phyloP scores from a whole-genome alignment of 257 asterid species.

The Apocynum venetum region DNA sequence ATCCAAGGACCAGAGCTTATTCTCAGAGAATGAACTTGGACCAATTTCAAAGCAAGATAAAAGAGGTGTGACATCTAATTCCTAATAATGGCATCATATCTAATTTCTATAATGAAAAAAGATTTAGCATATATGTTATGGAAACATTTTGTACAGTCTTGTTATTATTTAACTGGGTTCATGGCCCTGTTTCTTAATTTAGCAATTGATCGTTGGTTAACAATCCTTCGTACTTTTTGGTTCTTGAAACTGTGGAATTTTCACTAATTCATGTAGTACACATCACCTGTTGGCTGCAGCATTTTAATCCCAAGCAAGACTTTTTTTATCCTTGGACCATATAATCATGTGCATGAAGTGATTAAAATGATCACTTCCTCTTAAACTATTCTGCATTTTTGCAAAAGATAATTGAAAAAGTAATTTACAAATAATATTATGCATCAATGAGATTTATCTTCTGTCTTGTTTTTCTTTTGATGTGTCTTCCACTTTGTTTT shows the following conservation, averaged over 20 bases:
- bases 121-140: too few relatives aligned
- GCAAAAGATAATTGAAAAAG: not conserved
- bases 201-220: not conserved
- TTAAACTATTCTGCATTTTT: not conserved
- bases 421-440: not conserved
- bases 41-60: constrained; percentile 32
- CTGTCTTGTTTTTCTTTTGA: not conserved
- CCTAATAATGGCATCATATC: not conserved
- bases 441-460: not conserved
- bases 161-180: not conserved
- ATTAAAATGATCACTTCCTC: not conserved
- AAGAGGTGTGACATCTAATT: constrained; percentile 38
- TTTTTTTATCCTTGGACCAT: not conserved
- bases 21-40: constrained; percentile 33
- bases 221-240: not conserved
- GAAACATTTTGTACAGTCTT: not conserved
- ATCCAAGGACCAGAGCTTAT: constrained; percentile 30
- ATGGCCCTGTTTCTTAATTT: not conserved
- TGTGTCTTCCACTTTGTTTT: constrained; percentile 18
- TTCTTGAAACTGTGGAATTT: not conserved
- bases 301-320: not conserved
- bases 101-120: not conserved
- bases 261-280: not conserved
- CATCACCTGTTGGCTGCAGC: not conserved
- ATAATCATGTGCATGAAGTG: not conserved